These are phyloP conservation scores for Calycina marina DNA, from an alignment of 2,329 filamentous ascomycete genomes.

Conservation along the genomic window DNA sequence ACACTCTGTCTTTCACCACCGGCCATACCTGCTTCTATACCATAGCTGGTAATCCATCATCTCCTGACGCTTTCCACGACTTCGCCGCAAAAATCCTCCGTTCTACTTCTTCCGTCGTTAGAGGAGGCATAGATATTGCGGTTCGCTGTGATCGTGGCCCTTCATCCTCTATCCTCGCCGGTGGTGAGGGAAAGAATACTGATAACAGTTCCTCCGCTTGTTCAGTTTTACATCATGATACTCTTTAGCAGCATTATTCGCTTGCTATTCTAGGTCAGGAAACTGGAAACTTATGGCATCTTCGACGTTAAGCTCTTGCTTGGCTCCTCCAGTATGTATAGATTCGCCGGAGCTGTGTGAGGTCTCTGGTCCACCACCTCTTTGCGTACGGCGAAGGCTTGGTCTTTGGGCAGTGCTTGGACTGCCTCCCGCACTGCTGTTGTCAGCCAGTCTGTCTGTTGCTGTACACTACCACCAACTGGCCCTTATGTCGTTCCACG, in stretches of 20 bases:
- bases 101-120: conserved; percentile 2
- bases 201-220: conserved; percentile 2
- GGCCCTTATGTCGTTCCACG: conserved; percentile 15
- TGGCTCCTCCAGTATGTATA: conserved; percentile 20
- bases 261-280: neutral
- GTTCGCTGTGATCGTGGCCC: conserved; percentile 1
- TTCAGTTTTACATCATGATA: conserved; percentile 1
- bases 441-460: conserved; percentile 8
- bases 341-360: conserved; percentile 18
- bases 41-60: neutral
- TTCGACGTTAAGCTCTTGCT: conserved; percentile 12
- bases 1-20: neutral
- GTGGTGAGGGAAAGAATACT: conserved; percentile 3
- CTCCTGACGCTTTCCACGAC: conserved; percentile 2
- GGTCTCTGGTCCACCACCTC: conserved; percentile 20
- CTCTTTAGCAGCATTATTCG: neutral
- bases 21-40: conserved; percentile 1
- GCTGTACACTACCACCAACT: conserved; percentile 4
- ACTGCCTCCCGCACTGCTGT: conserved; percentile 5
- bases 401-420: conserved; percentile 11
- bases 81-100: conserved; percentile 2
- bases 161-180: conserved; percentile 1
- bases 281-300: too few species aligned
- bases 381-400: conserved; percentile 20
- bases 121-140: conserved; percentile 1